These are phyloP conservation scores for Urtica urens DNA, from an alignment of 306 rosid genomes.

Conservation along the genomic window DNA sequence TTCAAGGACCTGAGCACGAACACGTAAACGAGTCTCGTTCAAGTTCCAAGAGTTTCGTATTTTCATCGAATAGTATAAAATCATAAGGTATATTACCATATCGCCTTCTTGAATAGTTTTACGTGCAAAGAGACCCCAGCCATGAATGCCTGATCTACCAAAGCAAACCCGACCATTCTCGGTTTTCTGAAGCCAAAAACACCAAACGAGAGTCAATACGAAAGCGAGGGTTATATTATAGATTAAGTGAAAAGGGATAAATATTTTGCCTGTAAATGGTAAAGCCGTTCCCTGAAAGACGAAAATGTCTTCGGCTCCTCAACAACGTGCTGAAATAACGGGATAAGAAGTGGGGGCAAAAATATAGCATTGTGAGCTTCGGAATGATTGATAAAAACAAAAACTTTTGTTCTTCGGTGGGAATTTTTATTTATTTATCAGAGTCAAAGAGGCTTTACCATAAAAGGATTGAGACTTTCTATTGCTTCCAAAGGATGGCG, in stretches of 20 bases:
- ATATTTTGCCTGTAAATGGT: constrained; percentile 66
- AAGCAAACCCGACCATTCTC: constrained; percentile 89
- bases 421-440: no score
- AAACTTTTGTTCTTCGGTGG: no score
- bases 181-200: constrained; percentile 55
- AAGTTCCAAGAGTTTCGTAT: no score
- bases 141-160: constrained; percentile 99
- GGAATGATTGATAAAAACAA: no score
- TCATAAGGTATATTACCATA: constrained; percentile 43
- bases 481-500: constrained; percentile 64
- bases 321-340: constrained; percentile 32
- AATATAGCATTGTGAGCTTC: no score
- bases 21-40: constrained; percentile 10
- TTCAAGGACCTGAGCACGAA: constrained; percentile 77
- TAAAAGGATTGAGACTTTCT: constrained; percentile 45
- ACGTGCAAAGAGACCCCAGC: constrained; percentile 98
- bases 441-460: constrained; percentile 34
- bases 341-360: not conserved
- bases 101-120: constrained; percentile 97
- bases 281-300: constrained; percentile 86
- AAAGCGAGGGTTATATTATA: constrained; percentile 7
- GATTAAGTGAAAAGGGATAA: constrained; percentile 14
- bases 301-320: constrained; percentile 61
- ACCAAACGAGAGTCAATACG: constrained; percentile 25
- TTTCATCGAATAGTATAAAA: not conserved